Percentiles rank a stretch among this genome's conserved stretches.
These are phyloP conservation scores for Diplogelasinospora grovesii DNA, from an alignment of 495 filamentous ascomycete genomes.

Conservation along the genomic window DNA sequence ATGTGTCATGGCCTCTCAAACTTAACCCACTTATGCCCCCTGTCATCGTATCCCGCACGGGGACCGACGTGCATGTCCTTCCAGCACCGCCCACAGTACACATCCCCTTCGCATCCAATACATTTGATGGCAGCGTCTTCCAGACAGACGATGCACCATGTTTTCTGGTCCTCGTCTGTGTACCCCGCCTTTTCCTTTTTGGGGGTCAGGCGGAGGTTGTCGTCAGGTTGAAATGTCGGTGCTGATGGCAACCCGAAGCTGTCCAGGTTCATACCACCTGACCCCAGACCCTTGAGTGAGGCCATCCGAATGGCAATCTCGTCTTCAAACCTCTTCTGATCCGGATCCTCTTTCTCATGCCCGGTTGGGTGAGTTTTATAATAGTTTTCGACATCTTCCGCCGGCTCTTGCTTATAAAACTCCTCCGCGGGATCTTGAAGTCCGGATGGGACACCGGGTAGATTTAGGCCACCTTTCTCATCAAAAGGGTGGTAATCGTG, in stretches of 20 bases:
- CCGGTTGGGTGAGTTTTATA: too few relatives aligned
- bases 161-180: constrained; percentile 57
- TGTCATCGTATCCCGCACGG: constrained; percentile 50
- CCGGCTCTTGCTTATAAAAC: too few relatives aligned
- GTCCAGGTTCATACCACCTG: constrained; percentile 19
- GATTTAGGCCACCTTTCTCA: constrained; percentile 11
- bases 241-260: constrained; percentile 45
- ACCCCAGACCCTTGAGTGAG: constrained; percentile 28
- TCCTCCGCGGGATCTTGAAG: too few relatives aligned
- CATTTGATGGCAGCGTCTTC: constrained; percentile 59
- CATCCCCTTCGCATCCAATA: constrained; percentile 55
- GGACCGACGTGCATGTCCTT: constrained; percentile 59
- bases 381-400: too few relatives aligned
- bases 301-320: constrained; percentile 35
- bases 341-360: background rate
- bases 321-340: constrained; percentile 21
- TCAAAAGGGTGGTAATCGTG: background rate
- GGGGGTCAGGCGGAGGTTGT: constrained; percentile 4
- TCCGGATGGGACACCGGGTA: constrained; percentile 32
- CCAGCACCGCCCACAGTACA: constrained; percentile 64
- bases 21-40: constrained; percentile 40
- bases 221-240: constrained; percentile 44
- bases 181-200: constrained; percentile 24
- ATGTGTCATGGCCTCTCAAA: constrained; percentile 21
- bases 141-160: constrained; percentile 65